These are phyloP conservation scores for Penicillium roqueforti DNA, from an alignment of 495 filamentous ascomycete species.

Conservation along the genomic window DNA sequence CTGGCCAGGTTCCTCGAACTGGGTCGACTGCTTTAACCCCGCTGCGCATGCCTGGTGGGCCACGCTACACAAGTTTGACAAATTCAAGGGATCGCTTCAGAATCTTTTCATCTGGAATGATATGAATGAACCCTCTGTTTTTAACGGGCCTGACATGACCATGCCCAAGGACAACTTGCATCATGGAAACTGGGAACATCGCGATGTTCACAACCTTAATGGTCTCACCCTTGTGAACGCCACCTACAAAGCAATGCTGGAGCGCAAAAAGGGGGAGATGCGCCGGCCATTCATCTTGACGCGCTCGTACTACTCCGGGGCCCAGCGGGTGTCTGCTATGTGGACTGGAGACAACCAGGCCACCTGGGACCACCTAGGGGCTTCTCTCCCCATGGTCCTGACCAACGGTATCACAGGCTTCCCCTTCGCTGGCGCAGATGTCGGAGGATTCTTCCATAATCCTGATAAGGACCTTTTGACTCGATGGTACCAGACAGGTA, in stretches of 20 bases:
- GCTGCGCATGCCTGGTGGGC: constrained; percentile 86
- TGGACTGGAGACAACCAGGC: constrained; percentile 99
- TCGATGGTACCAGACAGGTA: constrained; percentile 94
- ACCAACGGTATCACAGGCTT: constrained; percentile 88
- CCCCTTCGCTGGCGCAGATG: constrained; percentile 92
- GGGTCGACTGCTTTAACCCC: constrained; percentile 93
- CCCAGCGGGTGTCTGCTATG: constrained; percentile 87
- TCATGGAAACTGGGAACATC: constrained; percentile 88
- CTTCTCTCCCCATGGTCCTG: constrained; percentile 86
- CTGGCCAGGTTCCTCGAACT: constrained; percentile 94
- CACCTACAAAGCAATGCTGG: constrained; percentile 76
- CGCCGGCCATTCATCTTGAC: constrained; percentile 89
- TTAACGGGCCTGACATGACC: constrained; percentile 91
- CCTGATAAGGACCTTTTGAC: constrained; percentile 84
- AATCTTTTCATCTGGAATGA: constrained; percentile 98
- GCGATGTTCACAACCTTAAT: constrained; percentile 92
- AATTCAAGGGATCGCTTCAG: constrained; percentile 72
- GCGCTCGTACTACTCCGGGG: constrained; percentile 83
- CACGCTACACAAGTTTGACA: constrained; percentile 77
- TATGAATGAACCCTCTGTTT: constrained; percentile 99
- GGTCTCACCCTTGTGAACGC: constrained; percentile 93
- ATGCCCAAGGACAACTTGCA: constrained; percentile 98
- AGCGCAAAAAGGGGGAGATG: constrained; percentile 73
- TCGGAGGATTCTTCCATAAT: constrained; percentile 97
- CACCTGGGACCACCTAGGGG: constrained; percentile 82